Conservation (phyloP, 306 rosid genomes). For the Ceratonia siliqua region DNA sequence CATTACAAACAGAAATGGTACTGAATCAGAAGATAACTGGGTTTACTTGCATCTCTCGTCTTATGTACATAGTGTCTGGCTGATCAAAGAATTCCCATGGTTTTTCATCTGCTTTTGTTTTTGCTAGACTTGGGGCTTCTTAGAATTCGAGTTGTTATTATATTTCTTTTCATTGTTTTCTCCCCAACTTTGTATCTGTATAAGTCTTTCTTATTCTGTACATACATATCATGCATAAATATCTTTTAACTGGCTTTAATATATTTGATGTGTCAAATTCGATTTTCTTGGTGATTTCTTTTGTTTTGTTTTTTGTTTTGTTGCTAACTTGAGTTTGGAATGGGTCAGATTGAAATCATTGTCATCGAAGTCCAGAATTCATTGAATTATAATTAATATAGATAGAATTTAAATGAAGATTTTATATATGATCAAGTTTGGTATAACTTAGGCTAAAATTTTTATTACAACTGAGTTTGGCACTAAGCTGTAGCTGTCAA, state of each 20-base stretch:
- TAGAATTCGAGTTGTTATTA: conserved; percentile 19
- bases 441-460: no score
- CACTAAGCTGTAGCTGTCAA: no score
- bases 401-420: no score
- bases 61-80: conserved; percentile 47
- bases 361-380: no score
- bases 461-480: no score
- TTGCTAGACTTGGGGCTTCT: conserved; percentile 28
- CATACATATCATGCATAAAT: background rate
- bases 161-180: conserved; percentile 24
- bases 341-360: no score
- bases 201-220: no score
- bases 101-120: conserved; percentile 21
- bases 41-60: conserved; percentile 22
- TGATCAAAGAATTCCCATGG: conserved; percentile 27
- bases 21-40: conserved; percentile 56
- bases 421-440: no score
- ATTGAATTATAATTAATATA: no score
- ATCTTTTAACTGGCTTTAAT: background rate
- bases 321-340: no score
- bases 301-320: no score
- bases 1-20: conserved; percentile 38
- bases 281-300: background rate
- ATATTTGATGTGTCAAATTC: background rate
- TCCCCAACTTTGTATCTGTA: conserved; percentile 26